phyloP scores from a whole-genome alignment of 169 alveolate species.

The Babesia bigemina region DNA sequence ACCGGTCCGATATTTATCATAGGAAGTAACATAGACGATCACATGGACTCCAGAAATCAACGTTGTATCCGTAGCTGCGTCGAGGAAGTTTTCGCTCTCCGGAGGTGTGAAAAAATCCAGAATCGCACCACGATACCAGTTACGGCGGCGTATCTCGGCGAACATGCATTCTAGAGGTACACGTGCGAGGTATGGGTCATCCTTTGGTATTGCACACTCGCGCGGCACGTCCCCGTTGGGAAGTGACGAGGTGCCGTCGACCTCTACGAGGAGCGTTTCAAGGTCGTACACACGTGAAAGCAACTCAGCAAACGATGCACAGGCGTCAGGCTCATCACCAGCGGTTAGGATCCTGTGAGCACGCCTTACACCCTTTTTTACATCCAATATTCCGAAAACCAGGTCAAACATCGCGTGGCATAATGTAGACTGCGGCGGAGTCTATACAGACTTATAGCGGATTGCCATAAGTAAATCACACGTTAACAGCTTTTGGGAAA shows the following conservation, averaged over 20 bases:
- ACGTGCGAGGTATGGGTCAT: not conserved
- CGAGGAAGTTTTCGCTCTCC: not conserved
- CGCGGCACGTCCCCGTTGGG: not conserved
- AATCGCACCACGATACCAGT: constrained; percentile 43
- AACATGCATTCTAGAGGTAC: constrained; percentile 48
- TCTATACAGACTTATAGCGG: constrained; percentile 1
- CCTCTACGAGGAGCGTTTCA: constrained; percentile 31
- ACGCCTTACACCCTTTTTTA: not conserved
- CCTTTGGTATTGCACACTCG: not conserved
- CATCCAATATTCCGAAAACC: constrained; percentile 20
- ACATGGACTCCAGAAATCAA: constrained; percentile 20
- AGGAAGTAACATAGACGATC: constrained; percentile 26
- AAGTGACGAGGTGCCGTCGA: constrained; percentile 3
- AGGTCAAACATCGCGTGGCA: constrained; percentile 19
- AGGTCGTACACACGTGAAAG: constrained; percentile 36
- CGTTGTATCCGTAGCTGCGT: constrained; percentile 5
- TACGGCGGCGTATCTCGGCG: constrained; percentile 50
- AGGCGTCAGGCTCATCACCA: constrained; percentile 40
- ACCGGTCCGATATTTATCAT: constrained; percentile 8
- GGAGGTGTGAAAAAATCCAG: constrained; percentile 38
- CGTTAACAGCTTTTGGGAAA: too few relatives aligned
- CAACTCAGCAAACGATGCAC: constrained; percentile 18
- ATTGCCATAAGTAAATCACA: not conserved
- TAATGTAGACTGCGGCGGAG: not conserved
- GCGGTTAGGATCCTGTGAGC: constrained; percentile 39